Base-by-base conservation (phyloP, 495 filamentous ascomycete species). In the Friedmanniomyces simplex region DNA sequence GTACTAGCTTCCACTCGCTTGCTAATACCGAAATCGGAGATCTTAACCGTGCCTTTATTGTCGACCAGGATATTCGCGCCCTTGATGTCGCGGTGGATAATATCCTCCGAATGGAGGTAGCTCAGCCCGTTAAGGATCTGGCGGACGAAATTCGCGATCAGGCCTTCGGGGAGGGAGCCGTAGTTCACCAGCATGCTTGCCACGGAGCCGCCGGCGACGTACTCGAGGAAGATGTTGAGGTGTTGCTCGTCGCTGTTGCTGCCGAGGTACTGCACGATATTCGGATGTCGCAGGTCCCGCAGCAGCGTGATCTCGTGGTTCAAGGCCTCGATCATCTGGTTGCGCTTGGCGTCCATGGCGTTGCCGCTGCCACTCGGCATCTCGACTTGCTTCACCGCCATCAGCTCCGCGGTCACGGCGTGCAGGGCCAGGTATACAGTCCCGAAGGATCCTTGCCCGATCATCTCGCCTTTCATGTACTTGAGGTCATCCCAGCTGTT, bases 141-240 rank as follows among this genome's bases (percentile, higher is more conserved):
- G 13, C 90, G 86, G 61, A 96, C 91, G 62, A 99, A 97, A 70
- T 89, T 96, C 66, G 91, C 87, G 59, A 99, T 88, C 48, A 99
- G 78, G 1, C 89, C 89, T 63, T 99, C 93, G 43, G 87, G 84
- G 50, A 96, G 83, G 16, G 90, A 89, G 57, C 95, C 94, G 74
- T 99, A 99, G 62, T 90, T 93, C 69, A 95, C 93, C 58, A 99
- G 84, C 88, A 99, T 95, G 6, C 88, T 91, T 39, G 94, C 91
- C 34, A 99, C 94, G 14, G 91, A 96, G 28, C 93, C 93, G 69
- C 93, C 93, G 32, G 93, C 89, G 8, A 99, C 93, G 72, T 99
- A 99, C 72, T 99, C 93, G 65, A 99, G 81, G 82, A 99, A 99
- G 84, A 99, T 99, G 75, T 97, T 99, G 63, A 99, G 81, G 64